Evolutionary conservation across 78 protist species (phyloP).

Genomic region (Polysphondylium violaceum): DNA sequence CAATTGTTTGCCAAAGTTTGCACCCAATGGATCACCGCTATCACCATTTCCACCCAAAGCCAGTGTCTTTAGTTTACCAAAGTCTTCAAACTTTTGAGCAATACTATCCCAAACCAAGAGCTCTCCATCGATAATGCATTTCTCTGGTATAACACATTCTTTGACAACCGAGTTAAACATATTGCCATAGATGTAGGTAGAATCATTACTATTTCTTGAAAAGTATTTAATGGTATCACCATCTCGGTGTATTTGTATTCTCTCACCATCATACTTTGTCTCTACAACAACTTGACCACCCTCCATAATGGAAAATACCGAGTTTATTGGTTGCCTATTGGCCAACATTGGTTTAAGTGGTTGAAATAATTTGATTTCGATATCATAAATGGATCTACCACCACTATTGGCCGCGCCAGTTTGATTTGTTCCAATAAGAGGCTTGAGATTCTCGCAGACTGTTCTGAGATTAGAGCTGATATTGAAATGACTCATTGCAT

Average conservation of each 20-base stretch:
- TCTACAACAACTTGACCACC: slow-evolving; percentile 62
- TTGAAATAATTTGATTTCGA: slow-evolving; percentile 46
- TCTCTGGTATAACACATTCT: slow-evolving; percentile 42
- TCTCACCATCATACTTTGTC: slow-evolving; percentile 93
- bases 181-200: slow-evolving; percentile 75
- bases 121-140: slow-evolving; percentile 93
- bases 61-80: slow-evolving; percentile 86
- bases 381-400: not conserved
- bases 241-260: slow-evolving; percentile 87
- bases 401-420: not conserved
- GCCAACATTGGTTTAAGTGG: slow-evolving; percentile 96
- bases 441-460: slow-evolving; percentile 47
- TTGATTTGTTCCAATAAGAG: too few species aligned
- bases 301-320: slow-evolving; percentile 30
- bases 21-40: slow-evolving; percentile 12
- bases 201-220: slow-evolving; percentile 82
- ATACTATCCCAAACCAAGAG: slow-evolving; percentile 86
- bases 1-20: slow-evolving; percentile 80
- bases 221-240: slow-evolving; percentile 30
- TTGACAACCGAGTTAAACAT: slow-evolving; percentile 45
- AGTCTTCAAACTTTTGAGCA: slow-evolving; percentile 78
- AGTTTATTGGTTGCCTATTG: slow-evolving; percentile 33
- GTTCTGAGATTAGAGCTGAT: slow-evolving; percentile 9
- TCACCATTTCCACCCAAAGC: slow-evolving; percentile 37
- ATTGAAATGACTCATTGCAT: slow-evolving; percentile 83